These are phyloP conservation scores for Benincasa hispida DNA, from an alignment of 306 rosid genomes.

Conservation along the genomic window DNA sequence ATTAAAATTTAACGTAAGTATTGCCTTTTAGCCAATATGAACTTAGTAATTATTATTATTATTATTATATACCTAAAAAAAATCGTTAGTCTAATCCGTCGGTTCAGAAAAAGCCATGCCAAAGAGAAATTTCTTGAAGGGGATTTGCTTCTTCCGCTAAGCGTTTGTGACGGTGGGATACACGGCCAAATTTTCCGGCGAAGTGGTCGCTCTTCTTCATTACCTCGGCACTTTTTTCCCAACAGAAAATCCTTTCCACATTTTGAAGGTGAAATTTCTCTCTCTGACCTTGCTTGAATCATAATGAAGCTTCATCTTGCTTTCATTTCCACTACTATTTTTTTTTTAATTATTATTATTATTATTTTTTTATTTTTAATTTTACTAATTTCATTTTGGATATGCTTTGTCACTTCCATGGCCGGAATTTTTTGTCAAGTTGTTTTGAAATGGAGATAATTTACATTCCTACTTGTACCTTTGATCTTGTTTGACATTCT, in stretches of 20 bases:
- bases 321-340: background rate
- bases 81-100: too few species aligned
- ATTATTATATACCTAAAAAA: too few species aligned
- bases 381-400: constrained; percentile 12
- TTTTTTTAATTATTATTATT: too few species aligned
- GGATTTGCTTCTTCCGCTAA: background rate
- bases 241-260: constrained; percentile 10
- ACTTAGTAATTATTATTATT: too few species aligned
- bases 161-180: background rate
- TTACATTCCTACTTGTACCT: background rate
- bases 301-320: background rate
- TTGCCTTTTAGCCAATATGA: too few species aligned
- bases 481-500: background rate
- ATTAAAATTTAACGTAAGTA: too few species aligned
- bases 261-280: constrained; percentile 24
- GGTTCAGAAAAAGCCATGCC: too few species aligned
- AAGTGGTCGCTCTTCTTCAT: background rate
- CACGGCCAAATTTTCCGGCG: background rate
- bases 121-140: background rate
- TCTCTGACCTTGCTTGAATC: background rate
- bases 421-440: background rate
- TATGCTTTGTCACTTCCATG: constrained; percentile 20
- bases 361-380: too few species aligned
- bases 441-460: background rate
- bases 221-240: background rate